phyloP scores from a whole-genome alignment of 2,329 filamentous ascomycete species.

The Botryotinia narcissicola region DNA sequence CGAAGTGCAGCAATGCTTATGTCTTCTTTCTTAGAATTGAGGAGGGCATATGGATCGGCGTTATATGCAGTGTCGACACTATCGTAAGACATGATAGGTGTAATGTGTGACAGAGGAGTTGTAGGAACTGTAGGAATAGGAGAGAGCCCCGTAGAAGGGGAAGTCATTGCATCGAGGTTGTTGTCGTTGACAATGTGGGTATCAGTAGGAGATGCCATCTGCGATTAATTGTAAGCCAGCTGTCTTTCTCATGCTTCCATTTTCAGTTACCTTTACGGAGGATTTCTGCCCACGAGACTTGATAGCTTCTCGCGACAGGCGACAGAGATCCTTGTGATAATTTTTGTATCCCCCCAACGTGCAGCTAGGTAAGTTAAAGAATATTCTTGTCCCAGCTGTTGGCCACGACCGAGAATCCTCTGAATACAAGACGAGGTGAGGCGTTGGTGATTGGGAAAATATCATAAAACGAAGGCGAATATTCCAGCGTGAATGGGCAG shows the following conservation, averaged over 20 bases:
- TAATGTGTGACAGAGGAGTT: background rate
- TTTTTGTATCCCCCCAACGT: background rate
- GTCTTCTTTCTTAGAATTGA: conserved; percentile 36
- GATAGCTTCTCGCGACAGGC: background rate
- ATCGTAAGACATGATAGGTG: background rate
- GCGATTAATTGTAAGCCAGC: background rate
- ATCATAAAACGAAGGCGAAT: background rate
- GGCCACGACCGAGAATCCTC: background rate
- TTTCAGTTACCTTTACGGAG: background rate
- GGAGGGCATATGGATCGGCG: conserved; percentile 41
- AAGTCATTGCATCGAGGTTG: background rate
- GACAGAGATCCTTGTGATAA: background rate
- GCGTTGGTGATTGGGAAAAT: background rate
- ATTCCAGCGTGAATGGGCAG: background rate
- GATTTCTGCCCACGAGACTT: background rate
- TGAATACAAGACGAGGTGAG: background rate
- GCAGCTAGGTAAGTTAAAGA: background rate
- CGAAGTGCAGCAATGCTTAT: conserved; percentile 46
- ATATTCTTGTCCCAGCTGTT: background rate
- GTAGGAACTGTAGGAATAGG: background rate
- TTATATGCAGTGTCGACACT: conserved; percentile 7
- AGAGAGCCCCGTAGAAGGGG: background rate
- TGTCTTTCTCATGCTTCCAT: background rate
- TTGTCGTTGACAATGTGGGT: background rate
- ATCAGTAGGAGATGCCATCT: conserved; percentile 3